Conservation (phyloP, 2,329 filamentous ascomycete species). For the Sporothrix schenckii region DNA sequence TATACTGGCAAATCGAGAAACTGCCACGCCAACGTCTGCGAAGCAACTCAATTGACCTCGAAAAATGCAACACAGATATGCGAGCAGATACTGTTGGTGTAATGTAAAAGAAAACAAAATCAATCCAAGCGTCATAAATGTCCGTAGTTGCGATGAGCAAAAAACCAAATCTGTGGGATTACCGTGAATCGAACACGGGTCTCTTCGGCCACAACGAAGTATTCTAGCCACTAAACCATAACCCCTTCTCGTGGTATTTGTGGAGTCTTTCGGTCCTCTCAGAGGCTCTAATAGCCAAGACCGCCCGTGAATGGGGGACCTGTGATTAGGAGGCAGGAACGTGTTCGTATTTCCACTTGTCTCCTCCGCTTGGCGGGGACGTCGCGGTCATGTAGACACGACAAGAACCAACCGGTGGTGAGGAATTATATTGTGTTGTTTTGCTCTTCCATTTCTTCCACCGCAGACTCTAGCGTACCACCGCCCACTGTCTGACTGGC, state of each 20-base stretch:
- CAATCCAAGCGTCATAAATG: background rate
- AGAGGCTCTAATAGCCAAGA: slow-evolving; percentile 17
- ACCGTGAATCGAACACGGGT: slow-evolving; percentile 38
- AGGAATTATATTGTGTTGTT: background rate
- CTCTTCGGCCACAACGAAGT: slow-evolving; percentile 37
- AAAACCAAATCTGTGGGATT: slow-evolving; percentile 33
- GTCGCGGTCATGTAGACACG: too few species aligned
- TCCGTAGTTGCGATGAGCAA: slow-evolving; percentile 1
- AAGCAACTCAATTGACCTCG: too few species aligned
- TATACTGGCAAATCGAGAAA: too few species aligned
- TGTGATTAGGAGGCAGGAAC: background rate
- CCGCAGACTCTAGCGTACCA: background rate
- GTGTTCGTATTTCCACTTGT: too few species aligned
- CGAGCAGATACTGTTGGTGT: too few species aligned
- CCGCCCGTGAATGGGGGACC: background rate
- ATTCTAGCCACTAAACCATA: slow-evolving; percentile 38
- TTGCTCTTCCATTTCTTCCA: background rate
- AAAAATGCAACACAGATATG: too few species aligned
- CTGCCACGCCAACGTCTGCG: too few species aligned
- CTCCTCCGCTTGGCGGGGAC: too few species aligned
- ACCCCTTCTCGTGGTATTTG: slow-evolving; percentile 24
- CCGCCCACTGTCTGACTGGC: background rate
- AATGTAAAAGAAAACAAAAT: too few species aligned
- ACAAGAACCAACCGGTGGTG: background rate
- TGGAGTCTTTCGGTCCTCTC: background rate